Conservation (phyloP, 2,329 filamentous ascomycete genomes). For the Chrysosporium keratinophilum region DNA sequence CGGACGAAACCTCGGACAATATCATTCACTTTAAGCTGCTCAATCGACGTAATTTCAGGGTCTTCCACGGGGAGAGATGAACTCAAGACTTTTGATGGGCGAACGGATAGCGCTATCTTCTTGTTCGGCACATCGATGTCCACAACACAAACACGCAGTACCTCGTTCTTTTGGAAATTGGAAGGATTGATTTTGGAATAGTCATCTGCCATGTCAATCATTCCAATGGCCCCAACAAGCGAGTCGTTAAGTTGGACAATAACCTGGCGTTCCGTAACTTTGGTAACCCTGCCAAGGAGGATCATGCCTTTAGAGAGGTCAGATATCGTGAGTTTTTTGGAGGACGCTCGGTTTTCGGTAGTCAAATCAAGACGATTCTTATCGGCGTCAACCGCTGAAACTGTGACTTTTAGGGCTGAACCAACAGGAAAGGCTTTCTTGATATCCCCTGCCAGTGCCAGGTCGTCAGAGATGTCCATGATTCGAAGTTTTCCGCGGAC, state of each 20-base stretch:
- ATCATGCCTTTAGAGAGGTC: slow-evolving; percentile 69
- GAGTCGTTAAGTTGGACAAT: slow-evolving; percentile 75
- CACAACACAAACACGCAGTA: slow-evolving; percentile 76
- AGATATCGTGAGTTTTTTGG: slow-evolving; percentile 55
- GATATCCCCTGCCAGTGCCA: slow-evolving; percentile 66
- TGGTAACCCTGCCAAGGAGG: slow-evolving; percentile 72
- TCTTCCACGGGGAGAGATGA: slow-evolving; percentile 74
- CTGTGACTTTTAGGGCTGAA: slow-evolving; percentile 72
- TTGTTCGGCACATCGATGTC: slow-evolving; percentile 76
- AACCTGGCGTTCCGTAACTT: slow-evolving; percentile 70
- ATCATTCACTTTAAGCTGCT: slow-evolving; percentile 66
- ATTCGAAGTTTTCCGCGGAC: slow-evolving; percentile 73
- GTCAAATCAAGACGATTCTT: slow-evolving; percentile 74
- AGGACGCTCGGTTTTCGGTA: slow-evolving; percentile 52
- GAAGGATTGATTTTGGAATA: slow-evolving; percentile 69
- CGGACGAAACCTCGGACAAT: slow-evolving; percentile 86
- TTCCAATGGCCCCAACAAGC: slow-evolving; percentile 66
- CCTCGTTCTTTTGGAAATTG: slow-evolving; percentile 69
- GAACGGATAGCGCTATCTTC: slow-evolving; percentile 66
- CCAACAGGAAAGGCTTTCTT: slow-evolving; percentile 75
- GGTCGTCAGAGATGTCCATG: slow-evolving; percentile 77
- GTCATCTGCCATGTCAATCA: slow-evolving; percentile 78
- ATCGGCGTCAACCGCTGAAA: slow-evolving; percentile 60
- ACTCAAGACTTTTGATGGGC: slow-evolving; percentile 80
- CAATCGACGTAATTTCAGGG: slow-evolving; percentile 59